phyloP scores from a whole-genome alignment of 2,329 filamentous ascomycete genomes.

The Fusarium haematococcum region DNA sequence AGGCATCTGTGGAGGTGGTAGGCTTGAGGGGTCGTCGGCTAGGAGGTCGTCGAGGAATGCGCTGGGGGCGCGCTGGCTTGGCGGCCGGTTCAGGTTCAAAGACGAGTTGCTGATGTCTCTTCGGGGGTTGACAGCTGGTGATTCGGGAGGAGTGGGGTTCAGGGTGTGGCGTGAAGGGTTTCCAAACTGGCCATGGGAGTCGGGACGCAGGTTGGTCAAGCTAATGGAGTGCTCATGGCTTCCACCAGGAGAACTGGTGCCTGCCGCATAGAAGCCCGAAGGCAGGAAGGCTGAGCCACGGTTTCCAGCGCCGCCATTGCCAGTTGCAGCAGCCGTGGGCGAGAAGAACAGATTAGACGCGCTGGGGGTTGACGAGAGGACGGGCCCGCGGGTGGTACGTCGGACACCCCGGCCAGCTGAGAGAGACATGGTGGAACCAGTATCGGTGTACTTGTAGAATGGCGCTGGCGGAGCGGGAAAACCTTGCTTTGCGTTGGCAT shows the following conservation, averaged over 20 bases:
- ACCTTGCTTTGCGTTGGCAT: slow-evolving; percentile 76
- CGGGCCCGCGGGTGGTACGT: slow-evolving; percentile 63
- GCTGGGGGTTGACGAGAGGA: slow-evolving; percentile 68
- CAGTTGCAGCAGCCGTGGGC: slow-evolving; percentile 82
- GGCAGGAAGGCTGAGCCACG: slow-evolving; percentile 87
- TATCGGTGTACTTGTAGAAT: slow-evolving; percentile 74
- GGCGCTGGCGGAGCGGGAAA: slow-evolving; percentile 69
- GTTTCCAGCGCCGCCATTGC: slow-evolving; percentile 68
- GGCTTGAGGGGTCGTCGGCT: slow-evolving; percentile 73
- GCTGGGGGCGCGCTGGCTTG: slow-evolving; percentile 82
- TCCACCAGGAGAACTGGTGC: slow-evolving; percentile 63
- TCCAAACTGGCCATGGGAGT: slow-evolving; percentile 63
- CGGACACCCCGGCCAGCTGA: slow-evolving; percentile 63
- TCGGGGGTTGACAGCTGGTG: slow-evolving; percentile 66
- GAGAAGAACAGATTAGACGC: slow-evolving; percentile 91
- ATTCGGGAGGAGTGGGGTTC: slow-evolving; percentile 71
- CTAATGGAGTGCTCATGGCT: slow-evolving; percentile 67
- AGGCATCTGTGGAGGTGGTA: slow-evolving; percentile 59
- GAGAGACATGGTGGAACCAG: slow-evolving; percentile 65
- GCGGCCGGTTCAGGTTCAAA: slow-evolving; percentile 70
- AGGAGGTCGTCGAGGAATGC: slow-evolving; percentile 92
- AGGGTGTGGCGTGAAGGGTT: slow-evolving; percentile 55
- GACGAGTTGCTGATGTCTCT: slow-evolving; percentile 72
- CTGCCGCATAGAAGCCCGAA: slow-evolving; percentile 88
- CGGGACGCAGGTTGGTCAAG: slow-evolving; percentile 70